Evolutionary conservation across 1,284 basidiomycete genomes (phyloP).

Genomic region (Irpex sp.): DNA sequence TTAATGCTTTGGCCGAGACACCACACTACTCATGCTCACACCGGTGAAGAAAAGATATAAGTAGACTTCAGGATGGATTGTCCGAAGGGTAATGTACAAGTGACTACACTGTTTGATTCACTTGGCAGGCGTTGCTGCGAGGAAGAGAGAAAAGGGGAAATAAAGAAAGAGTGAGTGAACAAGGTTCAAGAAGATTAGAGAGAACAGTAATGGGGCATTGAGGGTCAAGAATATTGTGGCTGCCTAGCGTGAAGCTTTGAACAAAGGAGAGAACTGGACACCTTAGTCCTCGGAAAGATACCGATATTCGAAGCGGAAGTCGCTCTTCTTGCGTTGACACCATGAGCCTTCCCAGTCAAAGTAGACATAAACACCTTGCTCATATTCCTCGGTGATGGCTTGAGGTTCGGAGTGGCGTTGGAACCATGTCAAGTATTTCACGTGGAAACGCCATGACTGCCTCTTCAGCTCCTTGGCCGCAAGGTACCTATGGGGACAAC

Average conservation of each 20-base stretch:
- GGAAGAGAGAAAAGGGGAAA: not conserved
- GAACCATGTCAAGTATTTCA: conserved; percentile 99
- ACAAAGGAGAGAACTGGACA: conserved; percentile 2
- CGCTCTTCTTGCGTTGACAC: conserved; percentile 98
- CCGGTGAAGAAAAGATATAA: not conserved
- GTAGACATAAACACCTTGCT: conserved; percentile 97
- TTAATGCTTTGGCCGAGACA: conserved; percentile 1
- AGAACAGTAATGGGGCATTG: not conserved
- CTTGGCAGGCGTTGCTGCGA: not conserved
- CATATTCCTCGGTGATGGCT: conserved; percentile 98
- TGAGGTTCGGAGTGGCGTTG: conserved; percentile 99
- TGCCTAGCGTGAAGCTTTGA: not conserved
- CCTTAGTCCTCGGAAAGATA: conserved; percentile 83
- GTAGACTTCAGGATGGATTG: not conserved
- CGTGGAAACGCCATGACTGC: conserved; percentile 99
- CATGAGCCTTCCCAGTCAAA: conserved; percentile 98
- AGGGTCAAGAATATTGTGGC: not conserved
- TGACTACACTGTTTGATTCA: conserved; percentile 4
- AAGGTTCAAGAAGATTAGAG: not conserved
- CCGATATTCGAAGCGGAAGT: conserved; percentile 95
- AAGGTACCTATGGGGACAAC: conserved; percentile 62
- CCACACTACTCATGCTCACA: not conserved
- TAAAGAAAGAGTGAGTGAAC: not conserved
- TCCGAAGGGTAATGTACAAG: conserved; percentile 4
- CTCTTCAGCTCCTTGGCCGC: conserved; percentile 97